phyloP scores from a whole-genome alignment of 164 flowering plant genomes.

The Annona squamosa region DNA sequence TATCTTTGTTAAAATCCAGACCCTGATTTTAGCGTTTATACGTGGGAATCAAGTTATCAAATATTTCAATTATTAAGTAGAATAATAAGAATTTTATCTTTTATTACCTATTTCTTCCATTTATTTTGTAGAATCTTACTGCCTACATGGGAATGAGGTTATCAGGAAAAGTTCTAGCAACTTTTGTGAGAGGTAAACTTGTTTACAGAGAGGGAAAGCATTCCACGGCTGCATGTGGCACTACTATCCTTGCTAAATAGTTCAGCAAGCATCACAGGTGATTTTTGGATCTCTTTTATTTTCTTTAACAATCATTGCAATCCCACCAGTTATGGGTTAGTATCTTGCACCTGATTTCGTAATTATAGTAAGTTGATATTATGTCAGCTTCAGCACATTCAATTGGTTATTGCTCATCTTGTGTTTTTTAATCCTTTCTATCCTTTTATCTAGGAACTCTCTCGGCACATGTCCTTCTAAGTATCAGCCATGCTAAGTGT shows the following conservation, averaged over 20 bases:
- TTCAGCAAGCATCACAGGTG: constrained; percentile 1
- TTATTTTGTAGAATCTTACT: constrained; percentile 50
- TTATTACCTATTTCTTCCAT: not conserved
- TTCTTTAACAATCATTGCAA: not conserved
- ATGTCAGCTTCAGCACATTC: too few species aligned
- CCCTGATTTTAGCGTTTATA: not conserved
- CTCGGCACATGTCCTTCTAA: too few species aligned
- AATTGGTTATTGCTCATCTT: too few species aligned
- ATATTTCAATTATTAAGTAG: not conserved
- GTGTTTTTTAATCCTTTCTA: too few species aligned
- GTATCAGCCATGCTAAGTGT: too few species aligned
- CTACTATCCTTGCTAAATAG: constrained; percentile 55
- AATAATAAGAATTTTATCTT: too few species aligned
- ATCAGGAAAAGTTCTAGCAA: constrained; percentile 74
- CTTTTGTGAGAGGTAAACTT: constrained; percentile 86
- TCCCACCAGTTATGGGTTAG: not conserved
- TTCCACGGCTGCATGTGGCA: constrained; percentile 83
- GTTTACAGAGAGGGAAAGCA: constrained; percentile 65
- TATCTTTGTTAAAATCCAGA: not conserved
- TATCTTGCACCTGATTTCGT: too few species aligned
- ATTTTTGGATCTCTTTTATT: not conserved
- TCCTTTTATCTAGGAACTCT: too few species aligned
- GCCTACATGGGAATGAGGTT: constrained; percentile 81
- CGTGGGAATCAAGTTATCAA: not conserved
- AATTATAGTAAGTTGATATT: too few species aligned